These are phyloP conservation scores for Tricholomella constricta DNA, from an alignment of 768 basidiomycete genomes.

Conservation along the genomic window DNA sequence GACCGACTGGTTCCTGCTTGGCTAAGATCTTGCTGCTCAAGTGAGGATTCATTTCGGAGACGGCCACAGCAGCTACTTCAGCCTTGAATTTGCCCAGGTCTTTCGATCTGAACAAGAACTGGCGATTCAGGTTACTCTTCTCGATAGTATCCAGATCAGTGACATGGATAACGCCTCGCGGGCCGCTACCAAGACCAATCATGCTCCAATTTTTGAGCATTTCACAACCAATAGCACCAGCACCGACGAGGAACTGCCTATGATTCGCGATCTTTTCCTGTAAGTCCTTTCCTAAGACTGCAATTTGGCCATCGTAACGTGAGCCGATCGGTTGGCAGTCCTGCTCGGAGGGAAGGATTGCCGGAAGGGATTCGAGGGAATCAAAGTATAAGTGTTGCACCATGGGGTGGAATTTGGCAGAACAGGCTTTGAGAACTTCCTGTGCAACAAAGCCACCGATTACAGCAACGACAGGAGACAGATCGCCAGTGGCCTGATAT, in stretches of 20 bases:
- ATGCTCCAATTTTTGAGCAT: constrained; percentile 99
- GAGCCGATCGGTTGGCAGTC: constrained; percentile 82
- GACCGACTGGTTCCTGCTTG: constrained; percentile 92
- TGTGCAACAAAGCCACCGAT: constrained; percentile 98
- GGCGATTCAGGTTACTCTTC: constrained; percentile 97
- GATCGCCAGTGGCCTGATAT: constrained; percentile 89
- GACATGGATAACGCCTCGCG: constrained; percentile 81
- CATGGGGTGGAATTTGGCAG: constrained; percentile 98
- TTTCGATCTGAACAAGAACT: constrained; percentile 96
- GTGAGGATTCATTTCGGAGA: constrained; percentile 94
- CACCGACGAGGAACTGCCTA: constrained; percentile 94
- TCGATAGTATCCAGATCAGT: constrained; percentile 99
- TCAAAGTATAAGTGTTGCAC: constrained; percentile 96
- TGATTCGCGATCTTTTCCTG: constrained; percentile 89
- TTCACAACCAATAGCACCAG: constrained; percentile 99
- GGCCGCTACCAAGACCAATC: constrained; percentile 90
- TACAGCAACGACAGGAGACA: constrained; percentile 90
- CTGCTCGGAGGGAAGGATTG: constrained; percentile 69
- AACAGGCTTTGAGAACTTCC: constrained; percentile 95
- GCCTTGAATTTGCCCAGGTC: constrained; percentile 97
- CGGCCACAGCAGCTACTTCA: constrained; percentile 89
- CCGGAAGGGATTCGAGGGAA: constrained; percentile 91
- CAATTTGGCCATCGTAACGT: constrained; percentile 93
- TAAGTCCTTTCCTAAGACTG: constrained; percentile 92
- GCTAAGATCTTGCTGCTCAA: constrained; percentile 82